Base-by-base conservation (phyloP, 2,329 filamentous ascomycete species). In the Colletotrichum tabaci region DNA sequence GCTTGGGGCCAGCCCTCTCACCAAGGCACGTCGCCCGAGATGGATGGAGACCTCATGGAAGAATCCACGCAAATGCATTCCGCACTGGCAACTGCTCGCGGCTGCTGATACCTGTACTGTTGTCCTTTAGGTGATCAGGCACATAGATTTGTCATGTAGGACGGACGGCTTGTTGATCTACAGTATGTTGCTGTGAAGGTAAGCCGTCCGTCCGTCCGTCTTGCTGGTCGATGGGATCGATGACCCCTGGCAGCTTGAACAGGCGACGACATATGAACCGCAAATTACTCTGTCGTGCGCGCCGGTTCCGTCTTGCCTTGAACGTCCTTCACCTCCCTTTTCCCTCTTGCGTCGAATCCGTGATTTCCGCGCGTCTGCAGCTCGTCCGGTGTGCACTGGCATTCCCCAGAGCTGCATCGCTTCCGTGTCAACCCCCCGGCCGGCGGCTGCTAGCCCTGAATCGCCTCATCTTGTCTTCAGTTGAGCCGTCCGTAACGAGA, bases 11-110 rank as follows among this genome's bases (percentile, higher is more conserved):
- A 35, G 30, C 52, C 30, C 47, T 61, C 26, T 61, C 26, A 26
- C 57, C 26, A 40, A 57, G 46, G 56, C 63, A 61, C n/a, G 55
- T 70, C 42, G 67, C 67, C n/a, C 67, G 57, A 57, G 42, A 62
- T 49, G 50, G 57, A 62, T 30, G 30, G 30, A 61, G 42, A 15
- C 21, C 26, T 46, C 26, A 47, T 16, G 44, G 40, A 16, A 38
- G 42, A 58, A 16, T 21, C 40, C 49, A 40, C 40, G 15, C 46
- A 38, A 26, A 42, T 52, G 46, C 44, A 18, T 26, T 49, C 53
- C 63, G 47, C 46, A n/a, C 56, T 26, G 64, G 40, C 56, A 67
- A 55, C 56, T 35, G 47, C 30, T 35, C 30, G 30, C 30, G 30
- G 9, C 30, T 35, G 9, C 30, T 35, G 30, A 35, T 35, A 9